Conservation (phyloP, 495 filamentous ascomycete genomes). For the Cercophora sp. region DNA sequence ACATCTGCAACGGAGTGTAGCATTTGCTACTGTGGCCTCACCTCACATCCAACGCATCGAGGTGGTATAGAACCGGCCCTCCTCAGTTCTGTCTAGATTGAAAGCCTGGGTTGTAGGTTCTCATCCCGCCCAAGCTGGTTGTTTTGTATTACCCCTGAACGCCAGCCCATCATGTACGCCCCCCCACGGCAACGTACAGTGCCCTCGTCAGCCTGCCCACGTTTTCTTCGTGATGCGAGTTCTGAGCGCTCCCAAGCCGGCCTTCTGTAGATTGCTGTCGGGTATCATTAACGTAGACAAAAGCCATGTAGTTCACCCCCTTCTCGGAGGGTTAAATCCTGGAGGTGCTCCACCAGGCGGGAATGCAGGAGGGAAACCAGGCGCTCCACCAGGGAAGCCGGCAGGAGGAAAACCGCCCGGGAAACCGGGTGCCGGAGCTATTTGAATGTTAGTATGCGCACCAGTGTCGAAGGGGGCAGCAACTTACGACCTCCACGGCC, state of each 20-base stretch:
- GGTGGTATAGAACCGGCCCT: too few relatives aligned
- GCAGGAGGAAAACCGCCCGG: constrained; percentile 43
- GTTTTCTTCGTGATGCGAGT: constrained; percentile 6
- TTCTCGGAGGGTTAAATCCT: constrained; percentile 64
- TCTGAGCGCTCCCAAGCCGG: neutral
- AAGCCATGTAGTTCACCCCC: constrained; percentile 50
- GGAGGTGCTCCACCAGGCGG: constrained; percentile 52
- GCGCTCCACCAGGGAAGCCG: constrained; percentile 46
- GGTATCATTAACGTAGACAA: constrained; percentile 20
- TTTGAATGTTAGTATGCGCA: constrained; percentile 1
- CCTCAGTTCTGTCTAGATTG: too few relatives aligned
- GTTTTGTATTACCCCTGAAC: constrained; percentile 28
- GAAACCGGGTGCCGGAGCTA: constrained; percentile 64
- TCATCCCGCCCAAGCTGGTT: constrained; percentile 7
- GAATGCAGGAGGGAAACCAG: constrained; percentile 48
- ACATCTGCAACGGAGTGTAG: too few relatives aligned
- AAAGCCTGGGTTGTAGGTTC: too few relatives aligned
- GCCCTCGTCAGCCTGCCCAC: constrained; percentile 6
- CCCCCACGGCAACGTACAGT: constrained; percentile 18
- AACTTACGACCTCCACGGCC: constrained; percentile 67
- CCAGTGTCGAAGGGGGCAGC: neutral
- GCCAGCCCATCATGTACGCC: constrained; percentile 20
- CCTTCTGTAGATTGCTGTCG: constrained; percentile 8
- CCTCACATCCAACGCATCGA: too few relatives aligned
- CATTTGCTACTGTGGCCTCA: too few relatives aligned